Evolutionary conservation across 2,329 filamentous ascomycete genomes (phyloP).

Genomic region (Pseudogymnoascus sp.): DNA sequence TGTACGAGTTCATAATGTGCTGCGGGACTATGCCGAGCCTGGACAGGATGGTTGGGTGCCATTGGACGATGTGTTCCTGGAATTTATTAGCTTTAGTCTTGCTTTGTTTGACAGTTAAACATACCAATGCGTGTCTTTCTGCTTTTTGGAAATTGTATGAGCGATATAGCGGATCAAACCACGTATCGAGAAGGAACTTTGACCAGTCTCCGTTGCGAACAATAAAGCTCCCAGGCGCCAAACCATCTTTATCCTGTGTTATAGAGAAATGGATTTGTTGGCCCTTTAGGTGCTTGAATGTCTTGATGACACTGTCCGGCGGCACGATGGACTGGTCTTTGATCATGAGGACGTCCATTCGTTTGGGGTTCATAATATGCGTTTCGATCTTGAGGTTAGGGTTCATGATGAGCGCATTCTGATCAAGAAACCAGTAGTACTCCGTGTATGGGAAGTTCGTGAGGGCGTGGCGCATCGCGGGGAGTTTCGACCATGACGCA

Average conservation of each 20-base stretch:
- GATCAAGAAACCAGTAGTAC: slow-evolving; percentile 82
- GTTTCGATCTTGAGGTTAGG: slow-evolving; percentile 59
- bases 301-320: slow-evolving; percentile 94
- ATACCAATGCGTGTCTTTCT: slow-evolving; percentile 80
- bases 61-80: slow-evolving; percentile 82
- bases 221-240: slow-evolving; percentile 70
- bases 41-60: slow-evolving; percentile 92
- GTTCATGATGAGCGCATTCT: slow-evolving; percentile 84
- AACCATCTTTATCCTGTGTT: slow-evolving; percentile 73
- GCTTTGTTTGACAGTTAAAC: slow-evolving; percentile 23
- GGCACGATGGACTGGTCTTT: slow-evolving; percentile 81
- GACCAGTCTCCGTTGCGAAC: slow-evolving; percentile 82
- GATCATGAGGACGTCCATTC: slow-evolving; percentile 71
- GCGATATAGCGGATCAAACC: slow-evolving; percentile 91
- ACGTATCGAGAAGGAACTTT: slow-evolving; percentile 85
- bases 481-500: slow-evolving; percentile 65
- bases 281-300: slow-evolving; percentile 71
- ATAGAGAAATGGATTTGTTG: slow-evolving; percentile 73
- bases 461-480: slow-evolving; percentile 82
- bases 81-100: slow-evolving; percentile 5
- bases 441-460: slow-evolving; percentile 65
- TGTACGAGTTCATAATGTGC: slow-evolving; percentile 72
- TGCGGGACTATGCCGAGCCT: slow-evolving; percentile 88
- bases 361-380: slow-evolving; percentile 57
- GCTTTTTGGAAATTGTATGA: slow-evolving; percentile 95